These are phyloP conservation scores for Colletotrichum sp. DNA, from an alignment of 2,329 filamentous ascomycete genomes.

Conservation along the genomic window DNA sequence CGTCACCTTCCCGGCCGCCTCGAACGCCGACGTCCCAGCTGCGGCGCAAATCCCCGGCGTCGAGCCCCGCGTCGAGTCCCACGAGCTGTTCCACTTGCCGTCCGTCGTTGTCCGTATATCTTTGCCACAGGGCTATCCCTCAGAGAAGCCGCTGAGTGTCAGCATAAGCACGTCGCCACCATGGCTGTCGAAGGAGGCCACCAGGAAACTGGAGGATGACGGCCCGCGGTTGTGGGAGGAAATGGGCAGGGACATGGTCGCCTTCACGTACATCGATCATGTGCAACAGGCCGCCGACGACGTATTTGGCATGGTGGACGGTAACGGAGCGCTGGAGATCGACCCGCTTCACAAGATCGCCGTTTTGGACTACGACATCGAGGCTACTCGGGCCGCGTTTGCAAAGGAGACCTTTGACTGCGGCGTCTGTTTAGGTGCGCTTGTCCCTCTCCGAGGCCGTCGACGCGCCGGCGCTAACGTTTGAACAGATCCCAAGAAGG, in stretches of 20 bases:
- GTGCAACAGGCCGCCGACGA: constrained; percentile 63
- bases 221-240: constrained; percentile 65
- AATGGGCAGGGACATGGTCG: constrained; percentile 60
- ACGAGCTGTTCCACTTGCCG: constrained; percentile 62
- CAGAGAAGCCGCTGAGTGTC: constrained; percentile 53
- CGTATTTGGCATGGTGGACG: constrained; percentile 62
- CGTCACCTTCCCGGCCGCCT: constrained; percentile 59
- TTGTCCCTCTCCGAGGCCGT: background rate
- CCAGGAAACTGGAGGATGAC: constrained; percentile 56
- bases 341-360: constrained; percentile 67
- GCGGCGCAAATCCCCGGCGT: constrained; percentile 10
- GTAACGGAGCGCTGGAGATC: constrained; percentile 54
- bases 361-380: constrained; percentile 79
- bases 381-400: constrained; percentile 76
- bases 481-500: constrained; percentile 82
- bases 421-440: constrained; percentile 75
- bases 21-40: constrained; percentile 22
- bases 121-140: constrained; percentile 64
- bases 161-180: constrained; percentile 57
- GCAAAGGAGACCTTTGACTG: constrained; percentile 87
- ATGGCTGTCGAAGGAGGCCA: constrained; percentile 58
- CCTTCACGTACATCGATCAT: constrained; percentile 69
- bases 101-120: constrained; percentile 57
- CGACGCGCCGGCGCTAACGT: constrained; percentile 20
- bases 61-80: constrained; percentile 42